Base-by-base conservation (phyloP, 305 asterid species). In the Ajuga reptans region DNA sequence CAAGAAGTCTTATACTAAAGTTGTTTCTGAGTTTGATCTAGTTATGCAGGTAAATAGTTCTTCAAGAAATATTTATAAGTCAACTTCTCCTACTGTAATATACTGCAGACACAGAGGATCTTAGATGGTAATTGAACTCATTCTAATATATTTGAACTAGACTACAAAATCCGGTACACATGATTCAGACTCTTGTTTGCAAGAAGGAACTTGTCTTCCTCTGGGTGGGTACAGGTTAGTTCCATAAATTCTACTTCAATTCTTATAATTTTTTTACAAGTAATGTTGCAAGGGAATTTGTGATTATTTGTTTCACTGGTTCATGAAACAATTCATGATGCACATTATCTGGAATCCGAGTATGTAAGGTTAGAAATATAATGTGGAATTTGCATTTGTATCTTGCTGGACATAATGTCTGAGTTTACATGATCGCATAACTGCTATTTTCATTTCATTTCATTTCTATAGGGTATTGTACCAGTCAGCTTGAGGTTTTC, bases 211-310 rank as follows among this genome's bases (percentile, higher is more conserved):
- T 53, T 93, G 99, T 79, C 92, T 90, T 69, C 99, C 99, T 21
- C 81, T 93, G 78, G 99, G 99, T 70, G 99, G 99, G 79, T 90
- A 90, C 97, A 93, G 99, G 99, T 93, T 75, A 79, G 84, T 75
- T 73, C 67, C 72, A 9, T 49, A 56, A 36, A 58, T 56, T 77
- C 50, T 61, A 36, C 41, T 53, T 74, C 68, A 65, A 6, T 66
- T 72, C 21, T 29, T 43, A n/a, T 16, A 14, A 16, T 14, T 7
- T 1, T 39, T 34, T 47, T 58, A 16, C 57, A 18, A 55, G 11
- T 14, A 36, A 27, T 68, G 49, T 49, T 54, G 66, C 67, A 31
- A 51, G 52, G 64, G 34, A 55, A 52, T 16, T 2, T 69, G 2
- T 57, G 29, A 68, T 58, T 37, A 36, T 50, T 21, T 9, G 17